Evolutionary conservation across 805 yeast species (phyloP), one percentile per base, ranked within the genome.

Genomic region (Clavispora carvajalis): DNA sequence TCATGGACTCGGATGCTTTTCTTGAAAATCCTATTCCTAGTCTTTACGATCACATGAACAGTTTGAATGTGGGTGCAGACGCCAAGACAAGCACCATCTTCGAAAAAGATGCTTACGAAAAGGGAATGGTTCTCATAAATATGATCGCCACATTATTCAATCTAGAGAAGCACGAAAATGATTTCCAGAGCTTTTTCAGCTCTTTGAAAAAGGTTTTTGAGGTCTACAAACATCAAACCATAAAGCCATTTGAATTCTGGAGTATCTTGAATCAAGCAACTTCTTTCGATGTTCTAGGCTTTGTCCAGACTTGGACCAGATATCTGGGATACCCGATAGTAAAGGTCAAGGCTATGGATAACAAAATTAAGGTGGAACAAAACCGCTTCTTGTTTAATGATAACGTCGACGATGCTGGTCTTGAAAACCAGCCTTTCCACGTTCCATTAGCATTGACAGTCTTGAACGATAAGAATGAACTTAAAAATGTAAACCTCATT

Each of bases 381-480:
- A 71, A 67, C 44, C 52, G 70, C 29, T 67, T 58, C 41, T 33
- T 70, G 12, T 55, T 55, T 51, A 39, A 42, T 30, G 47, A 51
- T 10, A 44, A 59, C n/a, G 49, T 46, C 3, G 53, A 51, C 5
- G 49, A 52, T 21, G 53, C 57, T n/a, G 51, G 62, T 11, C 48
- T 69, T 26, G 86, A 80, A 54, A 80, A 81, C 49, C 61, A 67
- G 30, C 82, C 83, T 3, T 83, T 66, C 53, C 82, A 80, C 46
- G 62, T 83, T 34, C 90, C 91, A 3, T 56, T 85, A 44, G 58
- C 69, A 3, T 55, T 77, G 26, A 70, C 62, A 36, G 48, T 63
- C 2, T 39, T 45, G 24, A 49, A 42, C 26, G 55, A 53, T 34
- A 18, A 66, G 58, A 57, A 73, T 62, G 18, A 43, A 2, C 35